Conservation (phyloP, 2,329 filamentous ascomycete species). For the Cryoendolithus antarcticus region DNA sequence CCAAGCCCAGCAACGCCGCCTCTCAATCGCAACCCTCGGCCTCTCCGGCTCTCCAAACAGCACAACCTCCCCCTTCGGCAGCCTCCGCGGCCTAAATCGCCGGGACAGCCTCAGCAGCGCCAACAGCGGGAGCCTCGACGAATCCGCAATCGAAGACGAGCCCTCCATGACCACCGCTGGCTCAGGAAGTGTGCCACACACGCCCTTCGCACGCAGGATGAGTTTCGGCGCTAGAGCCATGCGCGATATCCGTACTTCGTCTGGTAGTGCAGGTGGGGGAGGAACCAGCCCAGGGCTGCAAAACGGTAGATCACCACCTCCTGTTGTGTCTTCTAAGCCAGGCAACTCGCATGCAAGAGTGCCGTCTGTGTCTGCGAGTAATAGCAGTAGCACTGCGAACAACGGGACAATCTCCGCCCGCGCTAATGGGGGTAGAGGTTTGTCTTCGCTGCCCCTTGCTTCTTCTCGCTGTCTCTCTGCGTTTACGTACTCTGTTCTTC, state of each 20-base stretch:
- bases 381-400: conserved; percentile 5
- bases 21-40: conserved; percentile 38
- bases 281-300: conserved; percentile 18
- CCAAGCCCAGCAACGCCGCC: conserved; percentile 36
- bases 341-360: conserved; percentile 9
- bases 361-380: conserved; percentile 2
- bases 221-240: conserved; percentile 80
- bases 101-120: conserved; percentile 32
- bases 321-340: conserved; percentile 10
- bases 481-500: too few species aligned
- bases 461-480: background rate
- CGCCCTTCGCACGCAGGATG: conserved; percentile 71
- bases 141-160: conserved; percentile 47
- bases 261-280: conserved; percentile 24
- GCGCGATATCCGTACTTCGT: conserved; percentile 51
- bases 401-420: conserved; percentile 38
- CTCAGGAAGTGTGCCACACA: conserved; percentile 42
- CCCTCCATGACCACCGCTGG: conserved; percentile 24
- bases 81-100: conserved; percentile 26
- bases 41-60: conserved; percentile 30
- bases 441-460: conserved; percentile 30
- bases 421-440: conserved; percentile 45
- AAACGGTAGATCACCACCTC: conserved; percentile 25
- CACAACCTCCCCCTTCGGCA: conserved; percentile 30
- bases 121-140: conserved; percentile 32